These are phyloP conservation scores for Polygonum aviculare DNA, from an alignment of 148 eudicot species.

Conservation along the genomic window DNA sequence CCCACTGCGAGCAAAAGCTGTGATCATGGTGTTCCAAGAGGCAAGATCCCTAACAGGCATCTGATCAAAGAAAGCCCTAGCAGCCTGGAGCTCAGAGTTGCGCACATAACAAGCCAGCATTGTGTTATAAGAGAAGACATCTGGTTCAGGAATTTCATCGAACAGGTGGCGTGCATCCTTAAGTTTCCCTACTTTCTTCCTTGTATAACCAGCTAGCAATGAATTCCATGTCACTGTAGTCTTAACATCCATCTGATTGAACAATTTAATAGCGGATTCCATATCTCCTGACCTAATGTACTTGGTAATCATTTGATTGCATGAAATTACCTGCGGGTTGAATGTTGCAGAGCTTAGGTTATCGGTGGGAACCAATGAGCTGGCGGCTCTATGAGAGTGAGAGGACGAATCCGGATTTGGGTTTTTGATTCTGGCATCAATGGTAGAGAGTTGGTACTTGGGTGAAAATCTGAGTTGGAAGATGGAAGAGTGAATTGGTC, in stretches of 20 bases:
- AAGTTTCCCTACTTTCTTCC: conserved; percentile 30
- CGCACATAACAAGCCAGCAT: conserved; percentile 46
- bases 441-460: not conserved
- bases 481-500: not conserved
- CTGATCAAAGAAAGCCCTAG: conserved; percentile 60
- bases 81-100: conserved; percentile 13
- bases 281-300: conserved; percentile 40
- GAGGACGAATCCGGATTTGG: not conserved
- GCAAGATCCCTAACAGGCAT: conserved; percentile 49
- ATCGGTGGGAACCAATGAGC: conserved; percentile 16
- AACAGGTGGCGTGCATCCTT: conserved; percentile 56
- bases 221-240: conserved; percentile 62
- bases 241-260: conserved; percentile 37
- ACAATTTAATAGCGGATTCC: conserved; percentile 51
- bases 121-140: conserved; percentile 48
- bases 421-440: not conserved
- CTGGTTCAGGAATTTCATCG: conserved; percentile 67
- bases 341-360: conserved; percentile 6
- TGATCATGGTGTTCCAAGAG: conserved; percentile 88
- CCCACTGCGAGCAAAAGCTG: conserved; percentile 76
- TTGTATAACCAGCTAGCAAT: conserved; percentile 42
- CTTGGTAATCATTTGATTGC: conserved; percentile 45
- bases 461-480: not conserved
- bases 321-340: conserved; percentile 20
- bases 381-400: not conserved